Evolutionary conservation across 495 filamentous ascomycete genomes (phyloP).

Genomic region (Oleoguttula mirabilis): DNA sequence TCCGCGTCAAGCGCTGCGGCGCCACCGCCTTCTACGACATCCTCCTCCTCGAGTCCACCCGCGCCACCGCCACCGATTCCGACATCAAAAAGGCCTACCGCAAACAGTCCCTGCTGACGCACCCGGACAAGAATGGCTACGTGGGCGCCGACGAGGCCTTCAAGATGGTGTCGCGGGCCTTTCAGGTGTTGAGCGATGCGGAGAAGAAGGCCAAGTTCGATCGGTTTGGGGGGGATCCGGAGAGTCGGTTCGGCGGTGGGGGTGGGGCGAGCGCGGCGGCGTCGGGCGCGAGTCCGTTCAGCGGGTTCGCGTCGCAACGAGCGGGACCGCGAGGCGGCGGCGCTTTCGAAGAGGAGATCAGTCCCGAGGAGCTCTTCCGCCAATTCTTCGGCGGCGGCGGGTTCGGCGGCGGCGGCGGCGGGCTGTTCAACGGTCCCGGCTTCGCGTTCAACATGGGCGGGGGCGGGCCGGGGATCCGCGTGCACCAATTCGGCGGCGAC

Average conservation of each 20-base stretch:
- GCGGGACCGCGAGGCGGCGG: constrained; percentile 34
- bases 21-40: constrained; percentile 87
- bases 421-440: constrained; percentile 59
- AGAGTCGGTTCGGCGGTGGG: constrained; percentile 61
- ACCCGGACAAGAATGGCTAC: constrained; percentile 98
- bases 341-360: constrained; percentile 83
- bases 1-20: constrained; percentile 71
- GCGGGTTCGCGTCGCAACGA: constrained; percentile 47
- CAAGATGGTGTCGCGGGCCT: constrained; percentile 87
- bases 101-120: constrained; percentile 75
- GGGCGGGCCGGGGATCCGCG: constrained; percentile 33
- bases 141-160: constrained; percentile 94
- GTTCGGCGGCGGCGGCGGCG: constrained; percentile 42
- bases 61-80: constrained; percentile 52
- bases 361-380: constrained; percentile 90
- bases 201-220: constrained; percentile 86
- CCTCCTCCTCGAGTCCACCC: constrained; percentile 51
- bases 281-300: constrained; percentile 51
- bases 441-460: constrained; percentile 82
- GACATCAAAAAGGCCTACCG: constrained; percentile 94
- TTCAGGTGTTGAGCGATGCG: constrained; percentile 82
- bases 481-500: constrained; percentile 44
- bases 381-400: constrained; percentile 78
- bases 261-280: constrained; percentile 30
- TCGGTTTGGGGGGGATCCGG: constrained; percentile 79